Base-by-base conservation (phyloP, 2,329 filamentous ascomycete genomes). In the Bertia moriformis region DNA sequence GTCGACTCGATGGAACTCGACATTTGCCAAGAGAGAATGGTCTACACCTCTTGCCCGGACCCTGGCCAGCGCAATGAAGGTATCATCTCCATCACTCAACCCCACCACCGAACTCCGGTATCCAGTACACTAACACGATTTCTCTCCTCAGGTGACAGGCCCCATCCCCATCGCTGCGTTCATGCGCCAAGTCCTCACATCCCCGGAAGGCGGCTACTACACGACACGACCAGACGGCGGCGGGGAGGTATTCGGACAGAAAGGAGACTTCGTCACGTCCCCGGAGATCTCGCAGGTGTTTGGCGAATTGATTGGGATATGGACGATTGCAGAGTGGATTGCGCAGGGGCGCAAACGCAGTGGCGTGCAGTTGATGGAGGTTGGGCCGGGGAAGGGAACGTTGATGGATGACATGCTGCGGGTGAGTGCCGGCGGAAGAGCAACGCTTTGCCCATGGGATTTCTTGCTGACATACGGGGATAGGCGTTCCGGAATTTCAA, bases 111-210 rank as follows among this genome's bases (percentile, higher is more conserved):
- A n/a, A n/a, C n/a, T n/a, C n/a, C n/a, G n/a, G n/a, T n/a, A n/a
- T n/a, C n/a, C n/a, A n/a, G n/a, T n/a, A n/a, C n/a, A n/a, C n/a
- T n/a, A n/a, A n/a, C n/a, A n/a, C n/a, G n/a, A n/a, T n/a, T 29
- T 10, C 24, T 29, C n/a, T 13, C 12, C 17, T 12, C 38, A 67
- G 63, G 60, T 81, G 30, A 96, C 91, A 10, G 91, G 91, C 0
- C 89, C 91, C 3, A 78, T 96, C 19, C 85, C 91, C 1, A 73
- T 98, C 43, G 88, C 91, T 4, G 81, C 86, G 39, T 98, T 88
- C 58, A 98, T 98, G 91, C 88, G 91, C 55, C 93, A 96, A 79
- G 95, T 89, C 57, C 73, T 98, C 45, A 98, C 91, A 1, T 83
- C 84, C 10, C 84, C 91, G 44, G 63, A 86, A 29, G 87, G 86